A percentile compares a stretch with the other conserved stretches of the same genome.
phyloP scores from a whole-genome alignment of 2,329 filamentous ascomycete genomes.

The Microascus cirrosus region DNA sequence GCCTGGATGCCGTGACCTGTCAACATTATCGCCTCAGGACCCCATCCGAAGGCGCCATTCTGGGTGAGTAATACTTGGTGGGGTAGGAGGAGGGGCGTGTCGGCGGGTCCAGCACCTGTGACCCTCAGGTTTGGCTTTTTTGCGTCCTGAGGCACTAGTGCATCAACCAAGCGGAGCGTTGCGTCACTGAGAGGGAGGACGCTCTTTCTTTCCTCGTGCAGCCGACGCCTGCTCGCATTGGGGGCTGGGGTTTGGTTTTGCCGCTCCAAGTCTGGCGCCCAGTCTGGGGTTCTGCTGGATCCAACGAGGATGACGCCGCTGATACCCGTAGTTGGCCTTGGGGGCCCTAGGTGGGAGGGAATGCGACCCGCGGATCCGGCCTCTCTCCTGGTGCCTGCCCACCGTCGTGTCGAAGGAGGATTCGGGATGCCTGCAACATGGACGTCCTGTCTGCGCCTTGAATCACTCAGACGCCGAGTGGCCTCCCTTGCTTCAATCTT shows the following conservation, averaged over 20 bases:
- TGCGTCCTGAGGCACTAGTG: background rate
- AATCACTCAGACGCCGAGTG: no score
- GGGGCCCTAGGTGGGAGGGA: no score
- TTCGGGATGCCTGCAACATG: no score
- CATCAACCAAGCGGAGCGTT: background rate
- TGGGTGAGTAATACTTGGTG: background rate
- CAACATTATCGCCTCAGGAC: background rate
- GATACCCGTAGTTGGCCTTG: background rate
- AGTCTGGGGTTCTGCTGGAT: background rate
- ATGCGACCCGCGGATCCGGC: no score
- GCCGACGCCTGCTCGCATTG: background rate
- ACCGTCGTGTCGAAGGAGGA: no score
- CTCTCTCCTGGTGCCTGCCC: no score
- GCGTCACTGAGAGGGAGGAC: background rate
- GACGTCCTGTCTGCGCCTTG: no score
- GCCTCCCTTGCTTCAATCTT: no score
- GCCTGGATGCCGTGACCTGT: constrained; percentile 1
- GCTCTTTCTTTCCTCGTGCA: background rate
- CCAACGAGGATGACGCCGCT: background rate
- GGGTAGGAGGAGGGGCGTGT: background rate
- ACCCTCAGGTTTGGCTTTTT: background rate
- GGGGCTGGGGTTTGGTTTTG: background rate
- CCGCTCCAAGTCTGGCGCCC: background rate
- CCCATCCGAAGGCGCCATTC: background rate
- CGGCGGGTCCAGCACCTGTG: background rate